phyloP scores from a whole-genome alignment of 345 rosid genomes.

The Kernera saxatilis region DNA sequence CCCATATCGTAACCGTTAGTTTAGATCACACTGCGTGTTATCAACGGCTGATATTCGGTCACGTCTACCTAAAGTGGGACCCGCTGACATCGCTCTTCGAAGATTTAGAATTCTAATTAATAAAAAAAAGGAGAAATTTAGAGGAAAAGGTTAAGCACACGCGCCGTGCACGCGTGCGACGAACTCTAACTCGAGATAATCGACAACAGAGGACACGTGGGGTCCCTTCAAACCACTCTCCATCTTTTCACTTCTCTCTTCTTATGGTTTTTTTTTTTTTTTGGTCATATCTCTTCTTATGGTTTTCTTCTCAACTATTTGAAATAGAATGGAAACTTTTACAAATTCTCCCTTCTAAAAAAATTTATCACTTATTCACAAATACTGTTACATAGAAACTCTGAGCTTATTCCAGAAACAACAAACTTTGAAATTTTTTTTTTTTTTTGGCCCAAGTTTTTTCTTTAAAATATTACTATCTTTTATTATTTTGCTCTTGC shows the following conservation, averaged over 20 bases:
- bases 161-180: slow-evolving; percentile 36
- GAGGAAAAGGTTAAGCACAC: slow-evolving; percentile 29
- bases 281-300: no score
- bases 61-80: slow-evolving; percentile 25
- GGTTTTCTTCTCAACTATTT: neutral
- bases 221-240: slow-evolving; percentile 25
- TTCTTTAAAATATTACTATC: no score
- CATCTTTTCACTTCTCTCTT: neutral
- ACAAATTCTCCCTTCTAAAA: neutral
- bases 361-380: neutral
- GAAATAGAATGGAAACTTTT: neutral
- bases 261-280: no score
- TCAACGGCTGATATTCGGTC: slow-evolving; percentile 18
- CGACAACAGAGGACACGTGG: slow-evolving; percentile 32
- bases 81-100: slow-evolving; percentile 27
- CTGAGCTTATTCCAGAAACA: no score
- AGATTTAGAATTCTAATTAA: neutral
- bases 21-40: neutral
- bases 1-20: slow-evolving; percentile 14
- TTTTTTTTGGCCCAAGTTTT: no score
- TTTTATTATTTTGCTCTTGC: no score
- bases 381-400: neutral
- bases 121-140: neutral
- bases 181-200: neutral
- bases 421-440: no score